phyloP scores from a whole-genome alignment of 176 grass and related monocot species.

The Aegilops sharonensis region DNA sequence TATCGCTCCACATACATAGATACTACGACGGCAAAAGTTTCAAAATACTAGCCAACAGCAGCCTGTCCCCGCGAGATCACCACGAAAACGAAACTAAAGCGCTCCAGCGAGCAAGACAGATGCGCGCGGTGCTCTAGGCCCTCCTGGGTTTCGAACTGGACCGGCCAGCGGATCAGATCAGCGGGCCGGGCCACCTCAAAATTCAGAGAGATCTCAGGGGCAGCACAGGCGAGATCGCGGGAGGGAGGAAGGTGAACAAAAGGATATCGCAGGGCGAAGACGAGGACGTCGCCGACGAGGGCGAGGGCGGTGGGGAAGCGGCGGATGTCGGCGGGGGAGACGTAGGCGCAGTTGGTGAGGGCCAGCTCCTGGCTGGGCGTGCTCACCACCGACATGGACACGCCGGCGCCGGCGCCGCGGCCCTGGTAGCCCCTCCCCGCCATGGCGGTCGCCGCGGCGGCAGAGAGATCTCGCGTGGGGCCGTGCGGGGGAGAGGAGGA shows the following conservation, averaged over 20 bases:
- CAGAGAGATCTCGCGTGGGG: conserved; percentile 30
- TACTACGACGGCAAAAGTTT: too few species aligned
- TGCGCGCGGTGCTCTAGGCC: background rate
- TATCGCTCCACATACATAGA: background rate
- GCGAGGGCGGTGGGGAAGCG: conserved; percentile 54
- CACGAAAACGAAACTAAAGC: background rate
- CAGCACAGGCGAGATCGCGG: background rate
- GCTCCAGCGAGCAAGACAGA: background rate
- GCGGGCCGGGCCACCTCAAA: background rate
- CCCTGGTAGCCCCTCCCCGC: conserved; percentile 44
- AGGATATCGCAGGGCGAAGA: conserved; percentile 98
- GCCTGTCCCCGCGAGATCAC: background rate
- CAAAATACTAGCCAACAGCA: background rate
- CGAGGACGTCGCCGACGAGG: conserved; percentile 68
- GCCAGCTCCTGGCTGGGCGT: conserved; percentile 91
- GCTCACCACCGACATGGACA: conserved; percentile 59
- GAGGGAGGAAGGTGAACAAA: background rate
- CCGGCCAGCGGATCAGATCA: conserved; percentile 20
- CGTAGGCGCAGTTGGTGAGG: conserved; percentile 86
- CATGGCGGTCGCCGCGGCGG: conserved; percentile 39
- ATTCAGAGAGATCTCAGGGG: background rate
- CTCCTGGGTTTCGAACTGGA: background rate
- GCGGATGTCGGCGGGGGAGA: conserved; percentile 56
- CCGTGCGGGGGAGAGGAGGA: background rate
- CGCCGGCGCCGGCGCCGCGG: background rate